These are phyloP conservation scores for Neurospora sp. DNA, from an alignment of 2,329 filamentous ascomycete species.

Conservation along the genomic window DNA sequence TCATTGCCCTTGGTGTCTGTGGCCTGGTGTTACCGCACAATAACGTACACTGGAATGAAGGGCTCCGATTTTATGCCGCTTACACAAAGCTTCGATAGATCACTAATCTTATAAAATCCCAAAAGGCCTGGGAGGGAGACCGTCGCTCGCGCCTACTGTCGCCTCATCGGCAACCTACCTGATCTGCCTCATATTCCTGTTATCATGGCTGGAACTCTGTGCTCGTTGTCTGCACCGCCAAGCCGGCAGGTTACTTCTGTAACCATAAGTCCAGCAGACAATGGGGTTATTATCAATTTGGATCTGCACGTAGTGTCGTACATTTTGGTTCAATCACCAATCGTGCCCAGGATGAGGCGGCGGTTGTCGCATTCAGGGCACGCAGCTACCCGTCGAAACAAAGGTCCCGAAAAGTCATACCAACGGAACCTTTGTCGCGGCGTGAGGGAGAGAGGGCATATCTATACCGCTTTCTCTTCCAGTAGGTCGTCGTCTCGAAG, in stretches of 20 bases:
- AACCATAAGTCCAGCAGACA: background rate
- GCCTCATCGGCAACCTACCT: background rate
- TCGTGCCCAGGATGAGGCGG: background rate
- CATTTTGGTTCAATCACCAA: background rate
- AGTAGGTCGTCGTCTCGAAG: background rate
- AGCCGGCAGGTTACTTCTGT: slow-evolving; percentile 1
- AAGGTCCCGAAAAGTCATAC: background rate
- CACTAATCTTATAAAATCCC: background rate
- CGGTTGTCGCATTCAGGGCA: slow-evolving; percentile 1
- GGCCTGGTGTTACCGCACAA: background rate
- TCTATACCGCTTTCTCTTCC: background rate
- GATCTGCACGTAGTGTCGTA: background rate
- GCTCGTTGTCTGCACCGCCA: slow-evolving; percentile 1
- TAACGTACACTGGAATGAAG: background rate
- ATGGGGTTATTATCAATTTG: background rate
- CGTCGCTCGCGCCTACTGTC: background rate
- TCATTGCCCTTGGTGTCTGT: background rate
- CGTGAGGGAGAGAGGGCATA: background rate
- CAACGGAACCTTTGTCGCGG: background rate
- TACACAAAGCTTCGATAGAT: background rate
- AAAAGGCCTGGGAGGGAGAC: background rate
- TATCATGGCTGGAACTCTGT: background rate
- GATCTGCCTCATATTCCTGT: background rate
- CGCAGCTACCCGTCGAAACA: slow-evolving; percentile 3
- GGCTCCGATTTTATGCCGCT: background rate